Evolutionary conservation across 2,329 filamentous ascomycete species (phyloP).

Genomic region (Colletotrichum sp.): DNA sequence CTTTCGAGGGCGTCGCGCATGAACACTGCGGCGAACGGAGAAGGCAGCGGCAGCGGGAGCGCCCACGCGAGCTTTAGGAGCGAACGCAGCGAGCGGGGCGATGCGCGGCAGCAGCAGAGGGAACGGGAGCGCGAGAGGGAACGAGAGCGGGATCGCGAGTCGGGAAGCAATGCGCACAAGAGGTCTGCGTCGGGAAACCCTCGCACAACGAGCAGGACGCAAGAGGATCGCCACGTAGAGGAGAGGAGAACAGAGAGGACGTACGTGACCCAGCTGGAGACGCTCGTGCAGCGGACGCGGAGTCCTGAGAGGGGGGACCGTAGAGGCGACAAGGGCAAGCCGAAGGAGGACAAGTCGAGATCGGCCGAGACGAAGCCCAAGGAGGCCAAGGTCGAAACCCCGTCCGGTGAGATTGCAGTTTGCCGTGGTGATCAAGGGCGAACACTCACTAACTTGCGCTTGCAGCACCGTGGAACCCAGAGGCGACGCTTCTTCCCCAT

Average conservation of each 20-base stretch:
- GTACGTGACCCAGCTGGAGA: conserved; percentile 67
- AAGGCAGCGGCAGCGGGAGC: conserved; percentile 1
- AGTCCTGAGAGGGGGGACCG: conserved; percentile 63
- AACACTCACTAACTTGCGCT: neutral
- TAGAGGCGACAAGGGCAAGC: conserved; percentile 38
- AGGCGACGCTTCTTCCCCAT: conserved; percentile 73
- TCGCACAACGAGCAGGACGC: conserved; percentile 50
- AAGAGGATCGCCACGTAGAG: conserved; percentile 48
- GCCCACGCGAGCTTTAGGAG: conserved; percentile 33
- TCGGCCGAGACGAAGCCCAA: conserved; percentile 48
- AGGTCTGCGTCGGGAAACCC: conserved; percentile 62
- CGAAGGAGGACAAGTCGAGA: conserved; percentile 43
- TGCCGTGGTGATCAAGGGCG: neutral
- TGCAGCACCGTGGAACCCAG: conserved; percentile 73
- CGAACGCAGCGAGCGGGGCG: conserved; percentile 26
- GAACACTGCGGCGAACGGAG: conserved; percentile 22
- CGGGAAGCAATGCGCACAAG: conserved; percentile 52
- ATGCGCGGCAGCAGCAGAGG: conserved; percentile 11
- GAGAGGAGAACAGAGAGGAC: conserved; percentile 61
- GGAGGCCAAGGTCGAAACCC: conserved; percentile 50
- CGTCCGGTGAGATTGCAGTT: conserved; percentile 45
- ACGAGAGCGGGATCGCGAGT: conserved; percentile 34
- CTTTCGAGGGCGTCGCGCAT: conserved; percentile 33
- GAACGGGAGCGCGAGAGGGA: conserved; percentile 5
- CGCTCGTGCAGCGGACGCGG: conserved; percentile 60